Evolutionary conservation across 2,329 filamentous ascomycete species (phyloP), one percentile per base, ranked within the genome.

Genomic region (Aspergillus sp.): DNA sequence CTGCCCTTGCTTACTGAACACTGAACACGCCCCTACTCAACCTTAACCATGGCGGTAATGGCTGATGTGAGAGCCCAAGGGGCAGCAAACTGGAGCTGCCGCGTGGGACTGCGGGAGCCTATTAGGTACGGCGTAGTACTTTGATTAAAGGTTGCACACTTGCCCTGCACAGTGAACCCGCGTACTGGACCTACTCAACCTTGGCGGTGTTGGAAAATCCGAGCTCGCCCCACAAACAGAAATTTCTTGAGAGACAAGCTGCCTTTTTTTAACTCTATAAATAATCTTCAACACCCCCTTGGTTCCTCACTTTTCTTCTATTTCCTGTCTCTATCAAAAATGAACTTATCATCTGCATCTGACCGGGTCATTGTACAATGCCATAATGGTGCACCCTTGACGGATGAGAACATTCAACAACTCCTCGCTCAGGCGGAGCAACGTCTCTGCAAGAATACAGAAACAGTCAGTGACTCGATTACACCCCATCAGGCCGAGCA

Each of bases 351-450:
- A 20, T 8, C 36, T 13, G 17, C 24, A 20, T 8, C 36, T 13
- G 17, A 43, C 20, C 26, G 12, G 22, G 6, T 26, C n/a, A 36
- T n/a, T 20, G 17, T n/a, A 15, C 43, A 48, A 11, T 48, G 32
- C 18, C 43, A 26, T 4, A 38, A 53, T 38, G 18, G 68, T 42
- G 76, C 80, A 52, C 79, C 81, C 53, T 74, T 89, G 60, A 84
- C 81, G 38, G 85, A 89, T 69, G 81, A 85, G 62, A 83, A 88
- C 68, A 83, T 90, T 50, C 81, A 85, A 53, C 76, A 83, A 68
- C 78, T 90, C 55, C 80, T 90, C 51, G 79, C 80, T 53, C 81
- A 88, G 72, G 87, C 88, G 55, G 85, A 89, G 66, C 71, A 75
- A 58, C 81, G 87, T 60, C 74, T 89, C 60, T 72, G 65, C 64